Percentiles rank a stretch among this genome's conserved stretches.
phyloP scores from a whole-genome alignment of 495 filamentous ascomycete genomes.

The Melanomma pulvis-pyrius region DNA sequence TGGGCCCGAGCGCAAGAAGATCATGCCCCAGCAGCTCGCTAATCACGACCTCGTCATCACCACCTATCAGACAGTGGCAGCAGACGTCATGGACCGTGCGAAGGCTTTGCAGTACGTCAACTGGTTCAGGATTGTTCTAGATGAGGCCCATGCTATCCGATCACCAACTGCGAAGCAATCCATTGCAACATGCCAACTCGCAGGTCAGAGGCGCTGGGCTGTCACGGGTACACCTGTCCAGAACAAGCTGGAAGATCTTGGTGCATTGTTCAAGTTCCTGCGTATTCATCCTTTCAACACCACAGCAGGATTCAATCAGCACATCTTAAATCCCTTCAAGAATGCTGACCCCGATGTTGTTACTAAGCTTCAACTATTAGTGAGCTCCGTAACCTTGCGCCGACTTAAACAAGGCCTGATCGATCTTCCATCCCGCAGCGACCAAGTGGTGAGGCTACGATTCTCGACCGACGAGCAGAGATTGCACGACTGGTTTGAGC shows the following conservation, averaged over 20 bases:
- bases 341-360: conserved; percentile 79
- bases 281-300: conserved; percentile 86
- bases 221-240: conserved; percentile 92
- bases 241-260: conserved; percentile 88
- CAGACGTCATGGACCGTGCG: conserved; percentile 66
- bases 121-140: conserved; percentile 94
- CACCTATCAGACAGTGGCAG: conserved; percentile 85
- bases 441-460: conserved; percentile 66
- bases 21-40: conserved; percentile 60
- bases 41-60: conserved; percentile 84
- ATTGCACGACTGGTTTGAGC: conserved; percentile 64
- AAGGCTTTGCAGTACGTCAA: conserved; percentile 75
- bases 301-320: conserved; percentile 67
- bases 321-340: conserved; percentile 82
- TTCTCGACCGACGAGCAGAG: conserved; percentile 59
- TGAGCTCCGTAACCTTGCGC: conserved; percentile 90
- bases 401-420: conserved; percentile 84
- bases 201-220: conserved; percentile 86
- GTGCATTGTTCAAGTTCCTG: conserved; percentile 87
- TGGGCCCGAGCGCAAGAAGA: conserved; percentile 70
- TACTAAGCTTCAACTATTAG: conserved; percentile 82
- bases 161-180: conserved; percentile 79
- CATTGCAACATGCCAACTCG: conserved; percentile 79
- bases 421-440: conserved; percentile 71
- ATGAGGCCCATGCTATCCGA: conserved; percentile 93